Percentiles rank a stretch among this genome's conserved stretches.
Evolutionary conservation across 2,329 filamentous ascomycete genomes (phyloP).

Genomic region (Rhinocladiella mackenziei): DNA sequence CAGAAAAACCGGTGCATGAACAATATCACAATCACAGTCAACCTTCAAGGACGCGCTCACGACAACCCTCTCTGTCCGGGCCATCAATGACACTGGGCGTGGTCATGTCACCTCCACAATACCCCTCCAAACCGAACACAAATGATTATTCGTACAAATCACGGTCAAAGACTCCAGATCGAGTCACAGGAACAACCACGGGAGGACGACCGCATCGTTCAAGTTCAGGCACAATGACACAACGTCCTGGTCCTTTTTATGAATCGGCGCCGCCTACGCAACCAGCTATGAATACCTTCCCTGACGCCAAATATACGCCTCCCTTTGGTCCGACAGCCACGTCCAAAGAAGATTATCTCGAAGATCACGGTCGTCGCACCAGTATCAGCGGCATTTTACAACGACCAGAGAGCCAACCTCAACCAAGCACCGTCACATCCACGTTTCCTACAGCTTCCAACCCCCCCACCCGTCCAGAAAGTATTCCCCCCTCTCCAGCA

Average conservation of each 20-base stretch:
- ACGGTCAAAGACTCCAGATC: constrained; percentile 68
- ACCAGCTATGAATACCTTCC: constrained; percentile 5
- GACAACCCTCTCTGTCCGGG: constrained; percentile 33
- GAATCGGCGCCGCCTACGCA: constrained; percentile 15
- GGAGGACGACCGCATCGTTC: constrained; percentile 32
- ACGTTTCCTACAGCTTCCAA: constrained; percentile 13
- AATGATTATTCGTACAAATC: constrained; percentile 61
- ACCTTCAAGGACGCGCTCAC: constrained; percentile 37
- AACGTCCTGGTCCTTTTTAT: constrained; percentile 22
- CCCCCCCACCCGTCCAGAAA: constrained; percentile 19
- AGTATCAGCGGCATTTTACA: constrained; percentile 43
- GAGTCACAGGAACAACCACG: constrained; percentile 36
- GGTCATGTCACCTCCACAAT: constrained; percentile 44
- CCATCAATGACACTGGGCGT: constrained; percentile 34
- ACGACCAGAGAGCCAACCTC: constrained; percentile 38
- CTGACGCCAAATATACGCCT: constrained; percentile 19
- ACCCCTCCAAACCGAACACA: constrained; percentile 42
- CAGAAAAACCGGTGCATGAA: constrained; percentile 45
- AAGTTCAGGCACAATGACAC: constrained; percentile 28
- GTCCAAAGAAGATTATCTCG: constrained; percentile 23
- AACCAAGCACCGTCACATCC: constrained; percentile 12
- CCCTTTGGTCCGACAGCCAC: constrained; percentile 14
- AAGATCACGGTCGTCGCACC: constrained; percentile 36
- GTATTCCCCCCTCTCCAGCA: constrained; percentile 19
- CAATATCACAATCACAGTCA: constrained; percentile 35